Base-by-base conservation (phyloP, 257 asterid species). In the Primulina tabacum region DNA sequence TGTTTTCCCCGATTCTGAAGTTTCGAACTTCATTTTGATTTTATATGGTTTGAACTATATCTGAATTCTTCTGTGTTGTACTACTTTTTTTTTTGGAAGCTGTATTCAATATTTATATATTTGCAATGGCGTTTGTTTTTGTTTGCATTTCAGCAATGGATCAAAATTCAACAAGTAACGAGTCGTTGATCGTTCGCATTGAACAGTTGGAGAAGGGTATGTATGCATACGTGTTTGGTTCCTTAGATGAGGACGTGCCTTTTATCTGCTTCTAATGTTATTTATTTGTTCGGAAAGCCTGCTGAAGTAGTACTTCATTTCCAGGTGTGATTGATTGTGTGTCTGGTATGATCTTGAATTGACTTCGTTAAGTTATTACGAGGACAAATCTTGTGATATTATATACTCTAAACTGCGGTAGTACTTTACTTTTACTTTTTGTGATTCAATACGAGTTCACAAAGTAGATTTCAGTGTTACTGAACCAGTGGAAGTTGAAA, bases 151-250 rank as follows among this genome's bases (percentile, higher is more conserved):
- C 82, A 85, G 96, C 68, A 64, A 91, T 94, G 99, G 99, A 88
- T 61, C 84, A 80, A 40, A 71, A 61, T 59, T 34, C 6, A 10
- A 67, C 73, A 24, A 77, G 69, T 64, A 69, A 82, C 18, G 87
- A 85, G 69, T 72, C 85, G 24, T 76, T 89, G 69, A 56, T 72
- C 76, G 89, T 86, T 76, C 96, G 86, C 68, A 83, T 94, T 73
- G 83, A 85, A 35, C 91, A 88, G 69, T 76, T 94, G 81, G 99
- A 94, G 83, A 86, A 84, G n/a, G 99, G 97, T 94, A 83, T 75
- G 81, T 21, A 4, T 63, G 78, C 64, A 20, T 29, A 24, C 24
- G 21, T 64, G 71, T 65, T 16, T 14, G 5, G 56, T 55, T 14
- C 33, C 21, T 28, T 30, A 12, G 37, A 66, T 62, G 43, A 24